These are phyloP conservation scores for Sisymbrium altissimum DNA, from an alignment of 345 rosid genomes.

Conservation along the genomic window DNA sequence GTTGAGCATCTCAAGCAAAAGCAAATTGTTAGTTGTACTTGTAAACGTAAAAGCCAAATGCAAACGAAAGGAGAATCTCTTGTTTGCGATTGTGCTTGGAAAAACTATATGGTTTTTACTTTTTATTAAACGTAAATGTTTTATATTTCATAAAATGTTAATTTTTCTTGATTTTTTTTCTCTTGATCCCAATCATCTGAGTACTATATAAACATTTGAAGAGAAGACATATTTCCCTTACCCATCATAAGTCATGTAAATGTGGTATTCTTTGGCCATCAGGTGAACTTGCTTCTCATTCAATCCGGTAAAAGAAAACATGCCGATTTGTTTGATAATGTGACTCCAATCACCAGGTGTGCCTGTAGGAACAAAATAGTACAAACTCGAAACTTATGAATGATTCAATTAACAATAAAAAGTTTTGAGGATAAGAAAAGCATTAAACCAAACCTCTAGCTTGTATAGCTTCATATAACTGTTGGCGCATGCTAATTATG, in stretches of 20 bases:
- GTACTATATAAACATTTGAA: not conserved
- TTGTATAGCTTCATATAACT: constrained; percentile 54
- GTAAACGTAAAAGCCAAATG: not conserved
- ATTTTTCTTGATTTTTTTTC: not conserved
- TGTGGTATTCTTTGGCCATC: constrained; percentile 60
- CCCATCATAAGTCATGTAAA: constrained; percentile 81
- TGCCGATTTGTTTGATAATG: constrained; percentile 70
- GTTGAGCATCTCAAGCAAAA: not conserved
- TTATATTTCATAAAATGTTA: not conserved
- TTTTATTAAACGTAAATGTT: not conserved
- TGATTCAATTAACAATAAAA: not conserved
- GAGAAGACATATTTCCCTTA: constrained; percentile 6
- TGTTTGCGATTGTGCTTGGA: not conserved
- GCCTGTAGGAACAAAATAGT: constrained; percentile 37
- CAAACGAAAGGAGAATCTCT: not conserved
- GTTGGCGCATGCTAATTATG: constrained; percentile 63
- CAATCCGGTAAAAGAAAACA: constrained; percentile 69
- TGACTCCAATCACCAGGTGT: constrained; percentile 88
- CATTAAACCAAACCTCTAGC: constrained; percentile 44
- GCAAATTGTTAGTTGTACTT: not conserved
- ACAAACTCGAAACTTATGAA: not conserved
- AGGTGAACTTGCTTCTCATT: constrained; percentile 63
- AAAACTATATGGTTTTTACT: not conserved
- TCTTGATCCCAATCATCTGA: not conserved
- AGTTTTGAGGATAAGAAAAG: not conserved